A percentile compares a stretch with the other conserved stretches of the same genome.
Conservation (phyloP, 768 basidiomycete genomes). For the Mycena alexandri region DNA sequence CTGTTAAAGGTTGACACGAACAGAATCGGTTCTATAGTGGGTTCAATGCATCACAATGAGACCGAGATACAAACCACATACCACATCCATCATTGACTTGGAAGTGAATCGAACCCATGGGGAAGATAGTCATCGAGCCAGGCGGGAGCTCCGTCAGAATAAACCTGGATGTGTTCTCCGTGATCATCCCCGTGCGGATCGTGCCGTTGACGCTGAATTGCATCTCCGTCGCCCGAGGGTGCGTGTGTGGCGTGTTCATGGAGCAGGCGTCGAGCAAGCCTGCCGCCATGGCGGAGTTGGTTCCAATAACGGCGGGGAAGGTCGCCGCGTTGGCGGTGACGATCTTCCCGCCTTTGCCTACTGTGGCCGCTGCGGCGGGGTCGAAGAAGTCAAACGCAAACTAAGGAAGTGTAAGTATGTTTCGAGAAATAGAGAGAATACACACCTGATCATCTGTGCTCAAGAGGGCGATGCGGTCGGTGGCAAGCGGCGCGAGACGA, state of each 20-base stretch:
- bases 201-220: conserved; percentile 39
- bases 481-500: conserved; percentile 25
- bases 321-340: conserved; percentile 36
- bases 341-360: conserved; percentile 30
- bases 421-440: not conserved
- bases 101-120: conserved; percentile 39
- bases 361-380: conserved; percentile 24
- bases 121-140: conserved; percentile 36
- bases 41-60: not conserved
- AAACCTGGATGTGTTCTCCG: conserved; percentile 39
- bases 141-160: conserved; percentile 37
- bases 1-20: conserved; percentile 38
- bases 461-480: conserved; percentile 28
- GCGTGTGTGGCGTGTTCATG: conserved; percentile 40
- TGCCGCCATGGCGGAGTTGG: conserved; percentile 37
- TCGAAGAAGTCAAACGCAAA: conserved; percentile 40
- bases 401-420: conserved; percentile 1
- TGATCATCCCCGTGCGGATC: conserved; percentile 41
- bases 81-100: conserved; percentile 39
- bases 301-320: conserved; percentile 40
- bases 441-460: conserved; percentile 24
- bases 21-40: conserved; percentile 27
- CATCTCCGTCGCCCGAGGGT: conserved; percentile 41
- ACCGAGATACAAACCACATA: conserved; percentile 3
- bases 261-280: conserved; percentile 38